A percentile compares a stretch with the other conserved stretches of the same genome.
These are phyloP conservation scores for Zopfia rhizophila DNA, from an alignment of 2,329 filamentous ascomycete species.

Conservation along the genomic window DNA sequence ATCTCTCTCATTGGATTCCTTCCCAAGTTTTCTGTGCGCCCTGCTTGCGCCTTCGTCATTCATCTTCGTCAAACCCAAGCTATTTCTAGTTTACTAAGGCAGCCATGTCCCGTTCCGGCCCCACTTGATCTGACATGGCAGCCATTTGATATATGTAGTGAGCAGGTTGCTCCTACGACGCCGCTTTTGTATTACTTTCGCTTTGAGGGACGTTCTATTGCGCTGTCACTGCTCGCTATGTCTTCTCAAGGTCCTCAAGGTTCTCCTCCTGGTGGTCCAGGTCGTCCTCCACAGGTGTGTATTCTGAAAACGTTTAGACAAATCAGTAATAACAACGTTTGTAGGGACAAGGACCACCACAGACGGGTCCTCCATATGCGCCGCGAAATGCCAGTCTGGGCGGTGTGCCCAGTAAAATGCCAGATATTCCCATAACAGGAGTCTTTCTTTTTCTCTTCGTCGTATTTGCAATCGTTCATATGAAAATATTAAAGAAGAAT, in stretches of 20 bases:
- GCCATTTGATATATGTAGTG: conserved; percentile 35
- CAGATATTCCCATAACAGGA: conserved; percentile 54
- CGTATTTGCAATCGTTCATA: conserved; percentile 51
- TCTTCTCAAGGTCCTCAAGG: conserved; percentile 4
- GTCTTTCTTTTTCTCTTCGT: conserved; percentile 57
- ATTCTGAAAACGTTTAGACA: not conserved
- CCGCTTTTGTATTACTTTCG: conserved; percentile 2
- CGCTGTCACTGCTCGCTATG: too few species aligned
- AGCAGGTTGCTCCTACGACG: conserved; percentile 8
- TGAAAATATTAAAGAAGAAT: conserved; percentile 54
- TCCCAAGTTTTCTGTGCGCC: conserved; percentile 20
- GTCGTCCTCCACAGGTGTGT: not conserved
- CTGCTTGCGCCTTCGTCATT: conserved; percentile 34
- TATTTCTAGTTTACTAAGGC: conserved; percentile 27
- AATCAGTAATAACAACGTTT: conserved; percentile 16
- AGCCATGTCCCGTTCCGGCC: conserved; percentile 29
- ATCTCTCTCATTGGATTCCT: conserved; percentile 22
- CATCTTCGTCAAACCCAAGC: conserved; percentile 29
- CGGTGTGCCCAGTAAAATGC: conserved; percentile 38
- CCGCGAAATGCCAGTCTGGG: conserved; percentile 39
- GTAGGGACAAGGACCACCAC: conserved; percentile 18
- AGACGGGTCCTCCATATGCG: conserved; percentile 40
- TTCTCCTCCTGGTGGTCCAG: not conserved
- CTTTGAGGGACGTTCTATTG: conserved; percentile 1
- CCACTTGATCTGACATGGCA: conserved; percentile 22